Percentiles rank a stretch among this genome's conserved stretches.
Conservation (phyloP, 1,284 basidiomycete genomes). For the Apiotrichum porosum region DNA sequence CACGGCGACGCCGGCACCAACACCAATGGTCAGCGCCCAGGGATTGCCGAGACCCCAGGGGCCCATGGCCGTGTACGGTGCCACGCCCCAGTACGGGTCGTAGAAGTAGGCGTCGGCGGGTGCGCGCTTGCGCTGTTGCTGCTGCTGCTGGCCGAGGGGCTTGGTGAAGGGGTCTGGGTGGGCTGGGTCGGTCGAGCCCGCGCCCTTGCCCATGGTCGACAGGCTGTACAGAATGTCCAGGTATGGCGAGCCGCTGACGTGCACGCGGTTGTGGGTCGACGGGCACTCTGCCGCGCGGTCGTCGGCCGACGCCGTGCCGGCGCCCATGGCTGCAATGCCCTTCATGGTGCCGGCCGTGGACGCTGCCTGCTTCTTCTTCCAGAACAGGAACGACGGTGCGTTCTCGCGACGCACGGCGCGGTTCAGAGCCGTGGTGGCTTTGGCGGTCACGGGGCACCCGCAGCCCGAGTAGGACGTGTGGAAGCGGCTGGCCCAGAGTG, state of each 20-base stretch:
- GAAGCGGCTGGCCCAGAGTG: conserved; percentile 25
- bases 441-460: conserved; percentile 6
- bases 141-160: not conserved
- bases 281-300: conserved; percentile 13
- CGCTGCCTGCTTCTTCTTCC: conserved; percentile 1
- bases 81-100: conserved; percentile 16
- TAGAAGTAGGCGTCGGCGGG: not conserved
- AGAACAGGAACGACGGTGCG: conserved; percentile 1
- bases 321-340: too few relatives aligned
- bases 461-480: conserved; percentile 13
- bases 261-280: conserved; percentile 13
- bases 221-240: not conserved
- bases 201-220: not conserved
- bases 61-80: conserved; percentile 1
- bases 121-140: not conserved
- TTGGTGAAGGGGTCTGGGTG: conserved; percentile 11
- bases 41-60: conserved; percentile 2
- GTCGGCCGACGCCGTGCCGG: not conserved
- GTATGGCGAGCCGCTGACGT: not conserved
- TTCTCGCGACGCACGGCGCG: not conserved
- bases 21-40: conserved; percentile 1
- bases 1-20: not conserved
- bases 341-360: conserved; percentile 2
- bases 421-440: not conserved
- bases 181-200: not conserved